Evolutionary conservation across 1,284 basidiomycete species (phyloP).

Genomic region (Stygiomarasmius scandens): DNA sequence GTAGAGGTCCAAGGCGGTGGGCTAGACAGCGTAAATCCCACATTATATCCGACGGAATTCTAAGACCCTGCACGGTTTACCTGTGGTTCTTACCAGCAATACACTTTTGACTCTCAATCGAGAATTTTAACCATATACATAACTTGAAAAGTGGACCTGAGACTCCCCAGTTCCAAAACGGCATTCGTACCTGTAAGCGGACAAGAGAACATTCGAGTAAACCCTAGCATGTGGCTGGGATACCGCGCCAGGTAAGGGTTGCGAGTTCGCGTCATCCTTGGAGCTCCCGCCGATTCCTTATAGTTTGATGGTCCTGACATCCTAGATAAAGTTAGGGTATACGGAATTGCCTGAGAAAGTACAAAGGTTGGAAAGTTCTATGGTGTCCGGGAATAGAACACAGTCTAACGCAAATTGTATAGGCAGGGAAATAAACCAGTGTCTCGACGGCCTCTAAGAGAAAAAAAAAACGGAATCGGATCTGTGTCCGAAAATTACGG

Average conservation of each 20-base stretch:
- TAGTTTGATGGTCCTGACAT: too few species aligned
- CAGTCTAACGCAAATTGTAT: not conserved
- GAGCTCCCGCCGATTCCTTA: too few species aligned
- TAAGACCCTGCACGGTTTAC: too few species aligned
- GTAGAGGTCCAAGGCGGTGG: too few species aligned
- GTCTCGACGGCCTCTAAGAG: not conserved
- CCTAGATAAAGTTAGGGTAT: too few species aligned
- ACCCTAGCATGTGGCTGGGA: conserved; percentile 95
- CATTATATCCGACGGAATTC: too few species aligned
- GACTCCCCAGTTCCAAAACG: conserved; percentile 93
- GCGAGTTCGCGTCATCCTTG: conserved; percentile 32
- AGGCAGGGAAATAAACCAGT: not conserved
- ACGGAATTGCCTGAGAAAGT: too few species aligned
- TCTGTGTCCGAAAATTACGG: not conserved
- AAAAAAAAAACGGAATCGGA: not conserved
- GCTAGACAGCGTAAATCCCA: too few species aligned
- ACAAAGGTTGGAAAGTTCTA: too few species aligned
- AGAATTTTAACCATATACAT: too few species aligned
- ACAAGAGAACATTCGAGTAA: conserved; percentile 76
- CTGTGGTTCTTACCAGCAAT: too few species aligned
- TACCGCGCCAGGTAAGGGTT: conserved; percentile 72
- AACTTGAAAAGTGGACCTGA: conserved; percentile 91
- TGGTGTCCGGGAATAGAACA: not conserved
- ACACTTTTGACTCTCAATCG: too few species aligned
- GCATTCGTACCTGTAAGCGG: conserved; percentile 84